A percentile compares a stretch with the other conserved stretches of the same genome.
phyloP scores from a whole-genome alignment of 306 rosid genomes.

The Fragaria nilgerrensis region DNA sequence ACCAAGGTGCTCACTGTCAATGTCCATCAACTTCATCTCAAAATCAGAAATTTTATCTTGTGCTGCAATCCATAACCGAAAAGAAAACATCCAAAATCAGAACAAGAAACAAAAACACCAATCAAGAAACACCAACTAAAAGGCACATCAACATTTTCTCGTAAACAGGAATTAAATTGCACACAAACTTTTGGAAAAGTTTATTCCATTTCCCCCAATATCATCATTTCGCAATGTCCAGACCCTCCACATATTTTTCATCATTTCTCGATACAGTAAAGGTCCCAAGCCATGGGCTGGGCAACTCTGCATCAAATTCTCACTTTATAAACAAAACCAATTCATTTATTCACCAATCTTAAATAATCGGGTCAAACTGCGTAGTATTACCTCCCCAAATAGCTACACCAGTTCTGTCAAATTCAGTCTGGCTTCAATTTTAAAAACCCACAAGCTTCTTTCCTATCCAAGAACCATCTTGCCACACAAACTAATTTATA shows the following conservation, averaged over 20 bases:
- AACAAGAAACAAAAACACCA: not conserved
- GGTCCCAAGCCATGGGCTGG: not conserved
- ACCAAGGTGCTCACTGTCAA: conserved; percentile 96
- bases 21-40: conserved; percentile 98
- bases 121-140: not conserved
- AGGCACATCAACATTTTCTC: too few species aligned
- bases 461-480: too few species aligned
- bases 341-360: too few species aligned
- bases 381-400: too few species aligned
- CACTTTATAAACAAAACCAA: not conserved
- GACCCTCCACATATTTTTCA: too few species aligned
- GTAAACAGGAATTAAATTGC: too few species aligned
- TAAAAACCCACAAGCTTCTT: too few species aligned
- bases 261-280: not conserved
- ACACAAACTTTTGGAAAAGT: not conserved
- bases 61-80: conserved; percentile 23
- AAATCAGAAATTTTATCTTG: conserved; percentile 89
- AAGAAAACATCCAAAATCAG: not conserved
- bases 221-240: too few species aligned
- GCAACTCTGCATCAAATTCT: not conserved
- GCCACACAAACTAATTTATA: too few species aligned
- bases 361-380: too few species aligned
- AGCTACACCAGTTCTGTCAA: too few species aligned
- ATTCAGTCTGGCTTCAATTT: too few species aligned
- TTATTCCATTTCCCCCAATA: not conserved